Evolutionary conservation across 225 moss, liverwort and hornwort species (phyloP), one percentile per base, ranked within the genome.

Genomic region (Physcomitrium patens): DNA sequence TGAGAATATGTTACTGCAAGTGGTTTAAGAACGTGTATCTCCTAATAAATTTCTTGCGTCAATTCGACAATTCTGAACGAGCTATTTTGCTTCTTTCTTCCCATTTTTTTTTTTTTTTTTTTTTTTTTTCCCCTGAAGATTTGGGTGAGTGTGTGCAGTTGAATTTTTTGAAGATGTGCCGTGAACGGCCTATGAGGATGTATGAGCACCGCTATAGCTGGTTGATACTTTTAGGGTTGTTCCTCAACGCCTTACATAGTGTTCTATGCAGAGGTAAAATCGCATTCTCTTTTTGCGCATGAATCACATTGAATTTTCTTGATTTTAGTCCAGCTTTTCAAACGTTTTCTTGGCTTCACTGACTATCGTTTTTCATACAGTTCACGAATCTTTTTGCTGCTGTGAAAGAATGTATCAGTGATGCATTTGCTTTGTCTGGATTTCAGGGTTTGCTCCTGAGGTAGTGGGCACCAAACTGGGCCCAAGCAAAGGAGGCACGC

Each of bases 401-500:
- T 49, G 37, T 8, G 6, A 58, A 20, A 63, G 28, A 64, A 15
- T 51, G 50, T 52, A 59, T 57, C 3, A 70, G 14, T 65, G 19
- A 70, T 2, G 5, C 3, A 31, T 60, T 65, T 42, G 53, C 73
- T 54, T 61, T 52, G 64, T 67, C 13, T 47, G 76, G 50, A 10
- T 50, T 71, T 47, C 44, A 76, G 84, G 69, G 37, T 44, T 53
- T 72, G 63, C 50, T 7, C 63, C 78, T 18, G 37, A 78, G 51
- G 75, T 78, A 50, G 67, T 71, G 68, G 74, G 61, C 37, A 57
- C 75, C 27, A 78, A 72, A 72, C 57, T 85, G 4, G 85, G 81
- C 43, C 71, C 78, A 75, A 81, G 81, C 59, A 76, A 59, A 50
- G 85, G 85, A 42, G 85, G 85, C 43, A 85, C 81, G 12, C 59